These are phyloP conservation scores for Aspergillus niger DNA, from an alignment of 2,329 filamentous ascomycete genomes.

Conservation along the genomic window DNA sequence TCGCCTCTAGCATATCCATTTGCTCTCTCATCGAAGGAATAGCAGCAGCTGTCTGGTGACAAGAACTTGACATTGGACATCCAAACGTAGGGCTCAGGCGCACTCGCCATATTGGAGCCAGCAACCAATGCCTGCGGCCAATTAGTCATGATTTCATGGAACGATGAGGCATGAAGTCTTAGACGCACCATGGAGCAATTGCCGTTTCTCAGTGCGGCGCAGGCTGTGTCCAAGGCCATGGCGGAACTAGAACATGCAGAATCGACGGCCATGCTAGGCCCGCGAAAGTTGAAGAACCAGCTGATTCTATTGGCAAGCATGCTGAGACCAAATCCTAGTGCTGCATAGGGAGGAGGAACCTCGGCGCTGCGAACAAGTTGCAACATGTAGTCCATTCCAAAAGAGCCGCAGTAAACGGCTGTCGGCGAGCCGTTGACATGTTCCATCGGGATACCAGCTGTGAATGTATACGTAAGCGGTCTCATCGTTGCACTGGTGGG, in stretches of 20 bases:
- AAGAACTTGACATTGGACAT: constrained; percentile 24
- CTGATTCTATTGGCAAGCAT: neutral
- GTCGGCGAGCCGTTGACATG: neutral
- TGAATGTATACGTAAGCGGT: neutral
- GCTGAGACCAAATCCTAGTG: neutral
- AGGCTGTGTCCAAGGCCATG: neutral
- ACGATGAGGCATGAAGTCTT: too few species aligned
- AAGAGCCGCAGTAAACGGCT: neutral
- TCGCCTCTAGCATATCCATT: constrained; percentile 38
- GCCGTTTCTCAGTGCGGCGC: neutral
- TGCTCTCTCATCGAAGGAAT: constrained; percentile 29
- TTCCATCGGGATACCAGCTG: neutral
- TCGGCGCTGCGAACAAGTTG: neutral
- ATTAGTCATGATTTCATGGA: too few species aligned
- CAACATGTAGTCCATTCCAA: neutral
- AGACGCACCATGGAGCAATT: too few species aligned
- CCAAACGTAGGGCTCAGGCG: neutral
- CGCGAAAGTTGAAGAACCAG: neutral
- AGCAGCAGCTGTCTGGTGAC: constrained; percentile 30
- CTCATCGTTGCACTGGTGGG: too few species aligned
- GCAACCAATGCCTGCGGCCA: neutral
- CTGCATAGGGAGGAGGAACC: neutral
- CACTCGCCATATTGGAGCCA: neutral
- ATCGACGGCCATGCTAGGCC: neutral
- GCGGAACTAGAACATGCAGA: neutral